Evolutionary conservation across 2,329 filamentous ascomycete species (phyloP), one percentile per base, ranked within the genome.

Genomic region (Pseudogymnoascus verrucosus): DNA sequence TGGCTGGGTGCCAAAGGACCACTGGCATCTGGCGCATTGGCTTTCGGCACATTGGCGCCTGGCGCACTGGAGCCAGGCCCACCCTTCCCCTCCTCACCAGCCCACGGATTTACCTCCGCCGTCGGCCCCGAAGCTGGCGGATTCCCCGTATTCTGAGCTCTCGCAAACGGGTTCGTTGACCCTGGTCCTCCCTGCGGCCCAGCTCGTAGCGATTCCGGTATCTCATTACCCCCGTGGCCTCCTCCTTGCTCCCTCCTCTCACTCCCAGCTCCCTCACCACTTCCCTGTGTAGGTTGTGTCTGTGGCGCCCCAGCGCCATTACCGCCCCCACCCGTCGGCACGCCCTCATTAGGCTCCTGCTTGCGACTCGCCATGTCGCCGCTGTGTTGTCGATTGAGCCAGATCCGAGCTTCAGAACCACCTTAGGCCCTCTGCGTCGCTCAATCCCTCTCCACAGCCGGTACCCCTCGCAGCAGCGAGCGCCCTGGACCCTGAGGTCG

Each of bases 101-200:
- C 68, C 69, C 63, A 66, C 63, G 26, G 71, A 68, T 65, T 71
- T 71, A 37, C 68, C 70, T 59, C 71, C 68, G 19, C 65, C 68
- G 36, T 66, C 66, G 57, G 62, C 66, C 14, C 44, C 19, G 61
- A 26, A 37, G 37, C 51, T 39, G 39, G 14, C 61, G 65, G 3
- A 60, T 64, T 57, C 59, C 64, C 62, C 64, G 65, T 12, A 64
- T 51, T 23, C 37, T 68, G 7, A 64, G 62, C 36, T 16, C 51
- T 51, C 21, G 71, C 21, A 60, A 68, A 74, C n/a, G 72, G 72
- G 62, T 74, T 74, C n/a, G 69, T 73, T n/a, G 42, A 65, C 10
- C 62, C 54, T 4, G 63, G 7, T n/a, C 63, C 39, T 59, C 65
- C 67, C 16, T 62, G 66, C 40, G 67, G 67, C 14, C 71, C 71